Percentiles rank a stretch among this genome's conserved stretches.
These are phyloP conservation scores for Coniophora puteana DNA, from an alignment of 1,284 basidiomycete species.

Conservation along the genomic window DNA sequence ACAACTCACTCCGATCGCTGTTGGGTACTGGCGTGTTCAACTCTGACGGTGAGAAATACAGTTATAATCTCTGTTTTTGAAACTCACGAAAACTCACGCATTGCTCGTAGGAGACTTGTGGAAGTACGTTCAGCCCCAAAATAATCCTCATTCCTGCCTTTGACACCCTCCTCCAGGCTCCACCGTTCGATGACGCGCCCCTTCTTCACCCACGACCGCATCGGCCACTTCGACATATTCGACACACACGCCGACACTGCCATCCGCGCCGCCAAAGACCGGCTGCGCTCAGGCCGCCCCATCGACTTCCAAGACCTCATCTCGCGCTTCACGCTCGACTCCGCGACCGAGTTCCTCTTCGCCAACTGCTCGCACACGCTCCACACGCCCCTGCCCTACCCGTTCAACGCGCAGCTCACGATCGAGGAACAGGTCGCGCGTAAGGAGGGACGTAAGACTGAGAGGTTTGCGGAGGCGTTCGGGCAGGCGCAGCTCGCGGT, in stretches of 20 bases:
- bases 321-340: slow-evolving; percentile 42
- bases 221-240: slow-evolving; percentile 46
- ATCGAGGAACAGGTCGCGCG: slow-evolving; percentile 12
- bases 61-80: not conserved
- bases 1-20: slow-evolving; percentile 26
- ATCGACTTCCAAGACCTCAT: slow-evolving; percentile 44
- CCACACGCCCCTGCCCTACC: slow-evolving; percentile 25
- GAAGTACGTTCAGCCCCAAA: slow-evolving; percentile 27
- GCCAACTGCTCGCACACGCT: slow-evolving; percentile 31
- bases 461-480: slow-evolving; percentile 36
- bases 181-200: slow-evolving; percentile 45
- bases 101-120: slow-evolving; percentile 32
- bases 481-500: slow-evolving; percentile 26
- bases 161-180: slow-evolving; percentile 20
- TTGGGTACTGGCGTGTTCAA: slow-evolving; percentile 46
- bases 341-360: slow-evolving; percentile 40
- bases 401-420: slow-evolving; percentile 14
- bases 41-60: slow-evolving; percentile 33
- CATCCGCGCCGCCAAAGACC: slow-evolving; percentile 31
- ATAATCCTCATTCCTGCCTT: not conserved
- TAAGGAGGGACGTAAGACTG: too few relatives aligned
- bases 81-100: slow-evolving; percentile 1
- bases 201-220: slow-evolving; percentile 41
- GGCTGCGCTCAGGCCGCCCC: slow-evolving; percentile 28
- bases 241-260: slow-evolving; percentile 36